Evolutionary conservation across 352 stramenopile species (phyloP).

Genomic region (Phytophthora chlamydospora): DNA sequence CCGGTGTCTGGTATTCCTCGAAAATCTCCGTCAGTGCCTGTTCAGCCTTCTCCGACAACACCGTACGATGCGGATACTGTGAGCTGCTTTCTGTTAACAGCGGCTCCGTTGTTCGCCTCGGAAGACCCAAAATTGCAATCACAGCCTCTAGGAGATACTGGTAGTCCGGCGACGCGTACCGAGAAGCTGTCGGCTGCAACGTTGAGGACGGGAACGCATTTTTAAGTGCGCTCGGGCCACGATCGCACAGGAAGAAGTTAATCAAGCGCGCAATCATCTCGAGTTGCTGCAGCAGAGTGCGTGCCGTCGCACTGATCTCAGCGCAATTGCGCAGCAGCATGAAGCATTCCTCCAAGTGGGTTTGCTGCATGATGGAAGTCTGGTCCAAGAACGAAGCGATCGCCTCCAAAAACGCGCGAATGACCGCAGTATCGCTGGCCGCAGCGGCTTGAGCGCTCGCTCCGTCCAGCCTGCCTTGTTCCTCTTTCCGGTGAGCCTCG

Average conservation of each 20-base stretch:
- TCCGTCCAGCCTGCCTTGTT: constrained; percentile 33
- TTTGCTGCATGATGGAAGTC: constrained; percentile 78
- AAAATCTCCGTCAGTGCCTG: constrained; percentile 80
- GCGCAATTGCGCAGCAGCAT: constrained; percentile 84
- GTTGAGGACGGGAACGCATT: constrained; percentile 75
- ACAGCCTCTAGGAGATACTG: constrained; percentile 91
- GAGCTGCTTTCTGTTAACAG: constrained; percentile 69
- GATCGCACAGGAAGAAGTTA: constrained; percentile 84
- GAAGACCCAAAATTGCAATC: constrained; percentile 82
- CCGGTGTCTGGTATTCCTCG: constrained; percentile 60
- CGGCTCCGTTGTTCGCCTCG: constrained; percentile 62
- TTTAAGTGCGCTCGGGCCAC: constrained; percentile 63
- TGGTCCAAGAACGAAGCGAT: constrained; percentile 74
- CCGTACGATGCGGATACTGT: constrained; percentile 74
- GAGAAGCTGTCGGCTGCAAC: constrained; percentile 43
- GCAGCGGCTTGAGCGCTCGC: constrained; percentile 24
- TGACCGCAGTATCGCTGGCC: constrained; percentile 30
- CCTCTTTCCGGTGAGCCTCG: constrained; percentile 56
- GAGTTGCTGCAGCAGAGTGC: constrained; percentile 52
- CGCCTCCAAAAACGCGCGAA: constrained; percentile 52
- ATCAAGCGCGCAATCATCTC: constrained; percentile 85
- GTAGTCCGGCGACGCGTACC: constrained; percentile 85
- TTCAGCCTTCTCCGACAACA: constrained; percentile 76
- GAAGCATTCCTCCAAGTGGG: constrained; percentile 89
- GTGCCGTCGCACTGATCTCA: constrained; percentile 57